These are phyloP conservation scores for Cardamine chenopodiifolia DNA, from an alignment of 345 rosid genomes.

Conservation along the genomic window DNA sequence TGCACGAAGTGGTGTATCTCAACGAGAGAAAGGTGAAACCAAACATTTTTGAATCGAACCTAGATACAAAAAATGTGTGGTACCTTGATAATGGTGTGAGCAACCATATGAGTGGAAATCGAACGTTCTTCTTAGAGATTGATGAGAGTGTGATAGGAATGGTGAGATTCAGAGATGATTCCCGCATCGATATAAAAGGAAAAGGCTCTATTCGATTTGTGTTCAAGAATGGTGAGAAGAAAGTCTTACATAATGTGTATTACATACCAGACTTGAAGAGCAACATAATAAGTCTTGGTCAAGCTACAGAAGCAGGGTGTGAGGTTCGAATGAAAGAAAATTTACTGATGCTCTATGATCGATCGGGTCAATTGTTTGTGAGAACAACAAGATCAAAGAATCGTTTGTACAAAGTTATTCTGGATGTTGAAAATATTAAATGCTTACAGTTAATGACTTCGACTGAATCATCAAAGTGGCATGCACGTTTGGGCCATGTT, in stretches of 20 bases:
- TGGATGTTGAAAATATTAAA: neutral
- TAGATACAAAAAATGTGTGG: neutral
- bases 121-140: no score
- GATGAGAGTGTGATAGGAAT: no score
- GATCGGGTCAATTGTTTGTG: neutral
- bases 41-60: neutral
- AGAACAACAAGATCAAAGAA: neutral
- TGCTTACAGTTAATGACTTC: neutral
- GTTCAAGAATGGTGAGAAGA: neutral
- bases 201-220: neutral
- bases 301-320: neutral
- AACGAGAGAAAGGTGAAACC: neutral
- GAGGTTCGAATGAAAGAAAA: neutral
- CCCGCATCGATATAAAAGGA: neutral
- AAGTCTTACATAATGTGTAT: neutral
- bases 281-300: neutral
- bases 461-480: no score
- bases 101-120: neutral
- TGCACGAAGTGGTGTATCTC: neutral
- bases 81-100: neutral
- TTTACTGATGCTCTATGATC: neutral
- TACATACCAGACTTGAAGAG: neutral
- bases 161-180: neutral
- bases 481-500: no score
- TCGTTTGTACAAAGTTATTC: neutral